Base-by-base conservation (phyloP, 2,329 filamentous ascomycete genomes). In the Fusarium phyllophilum region DNA sequence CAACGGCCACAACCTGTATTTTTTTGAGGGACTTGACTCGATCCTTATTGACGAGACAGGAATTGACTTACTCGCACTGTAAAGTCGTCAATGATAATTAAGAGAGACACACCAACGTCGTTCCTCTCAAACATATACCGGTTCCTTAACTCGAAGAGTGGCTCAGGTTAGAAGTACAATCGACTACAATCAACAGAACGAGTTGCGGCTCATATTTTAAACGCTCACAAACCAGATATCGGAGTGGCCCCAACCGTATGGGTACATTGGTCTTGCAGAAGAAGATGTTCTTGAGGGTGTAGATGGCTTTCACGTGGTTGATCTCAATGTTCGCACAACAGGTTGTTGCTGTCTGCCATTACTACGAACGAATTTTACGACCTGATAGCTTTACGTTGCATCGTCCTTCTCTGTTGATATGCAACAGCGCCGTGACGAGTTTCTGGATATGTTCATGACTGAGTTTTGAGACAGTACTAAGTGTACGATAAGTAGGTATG, bases 141-240 rank as follows among this genome's bases (percentile, higher is more conserved):
- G 79, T 78, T 78, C 24, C 71, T 84, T 55, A 82, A 82, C 68
- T 81, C 79, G 41, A 83, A 83, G 71, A 81, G 76, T 12, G 81
- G 76, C 80, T 8, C 84, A 80, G 80, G 74, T 81, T 17, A 80
- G 82, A 11, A 81, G 79, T 54, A 82, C 73, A 4, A 83, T 83
- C 59, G 59, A 79, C 44, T 83, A 82, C 62, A 38, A 55, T 4
- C 74, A 66, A 26, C 82, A 84, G 55, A 69, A 76, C 6, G 59
- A 70, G n/a, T 73, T 84, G 29, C 49, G 77, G 33, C 56, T 57
- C 12, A 79, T 76, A 57, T 81, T 82, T 39, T 60, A 58, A 11
- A 59, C 65, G 6, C 44, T 82, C 4, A 65, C 79, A 6, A 49
- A 54, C 31, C 63, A 65, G 45, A 75, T 78, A 5, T 78, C 79